Evolutionary conservation across 495 filamentous ascomycete species (phyloP).

Genomic region (Halenospora varia): DNA sequence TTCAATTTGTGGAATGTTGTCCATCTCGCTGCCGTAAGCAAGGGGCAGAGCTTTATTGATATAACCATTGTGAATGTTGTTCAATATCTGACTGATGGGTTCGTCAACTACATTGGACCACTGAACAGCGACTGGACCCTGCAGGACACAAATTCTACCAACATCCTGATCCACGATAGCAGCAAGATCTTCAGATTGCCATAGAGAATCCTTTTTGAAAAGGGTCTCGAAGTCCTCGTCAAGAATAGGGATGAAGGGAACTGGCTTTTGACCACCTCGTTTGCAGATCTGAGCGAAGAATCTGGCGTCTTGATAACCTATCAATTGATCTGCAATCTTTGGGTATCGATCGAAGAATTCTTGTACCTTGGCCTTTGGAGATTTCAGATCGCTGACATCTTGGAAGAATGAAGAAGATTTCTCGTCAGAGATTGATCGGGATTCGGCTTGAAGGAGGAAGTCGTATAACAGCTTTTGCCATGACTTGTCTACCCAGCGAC

Average conservation of each 20-base stretch:
- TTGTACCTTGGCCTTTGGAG: conserved; percentile 69
- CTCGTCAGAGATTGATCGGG: conserved; percentile 65
- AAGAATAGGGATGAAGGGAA: conserved; percentile 85
- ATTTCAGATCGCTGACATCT: conserved; percentile 73
- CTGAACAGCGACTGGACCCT: conserved; percentile 86
- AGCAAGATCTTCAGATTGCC: conserved; percentile 94
- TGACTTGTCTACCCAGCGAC: conserved; percentile 85
- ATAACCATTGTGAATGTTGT: conserved; percentile 78
- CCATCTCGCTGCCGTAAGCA: conserved; percentile 54
- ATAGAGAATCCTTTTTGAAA: conserved; percentile 99
- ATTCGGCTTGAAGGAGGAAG: conserved; percentile 89
- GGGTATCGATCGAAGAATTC: conserved; percentile 73
- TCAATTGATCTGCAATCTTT: conserved; percentile 73
- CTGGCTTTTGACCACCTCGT: conserved; percentile 86
- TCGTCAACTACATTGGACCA: conserved; percentile 87
- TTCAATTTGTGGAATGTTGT: neutral
- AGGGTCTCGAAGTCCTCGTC: conserved; percentile 94
- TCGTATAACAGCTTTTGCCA: conserved; percentile 75
- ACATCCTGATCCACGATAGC: conserved; percentile 93
- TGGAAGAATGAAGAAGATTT: conserved; percentile 70
- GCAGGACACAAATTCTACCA: conserved; percentile 84
- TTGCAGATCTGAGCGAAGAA: conserved; percentile 87
- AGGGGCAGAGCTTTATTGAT: conserved; percentile 71
- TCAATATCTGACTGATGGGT: conserved; percentile 84
- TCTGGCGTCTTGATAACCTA: conserved; percentile 91